Evolutionary conservation across 805 yeast genomes (phyloP).

Genomic region (Nakazawaea pomicola): DNA sequence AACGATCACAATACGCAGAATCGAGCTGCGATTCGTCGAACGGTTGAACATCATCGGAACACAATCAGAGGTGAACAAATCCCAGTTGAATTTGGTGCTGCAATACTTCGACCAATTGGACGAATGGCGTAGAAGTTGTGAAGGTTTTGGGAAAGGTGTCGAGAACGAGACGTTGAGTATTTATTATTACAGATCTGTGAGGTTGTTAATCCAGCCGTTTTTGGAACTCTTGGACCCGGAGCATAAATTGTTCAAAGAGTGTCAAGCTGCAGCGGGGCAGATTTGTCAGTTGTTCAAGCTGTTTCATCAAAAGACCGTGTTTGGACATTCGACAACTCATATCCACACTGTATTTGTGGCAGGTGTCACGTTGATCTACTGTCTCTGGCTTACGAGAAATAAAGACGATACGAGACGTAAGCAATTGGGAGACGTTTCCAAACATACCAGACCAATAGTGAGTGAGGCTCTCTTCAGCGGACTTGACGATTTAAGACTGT

Average conservation of each 20-base stretch:
- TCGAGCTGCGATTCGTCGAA: constrained; percentile 58
- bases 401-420: constrained; percentile 52
- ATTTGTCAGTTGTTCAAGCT: constrained; percentile 60
- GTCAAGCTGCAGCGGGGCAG: constrained; percentile 71
- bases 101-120: constrained; percentile 49
- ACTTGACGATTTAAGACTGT: constrained; percentile 59
- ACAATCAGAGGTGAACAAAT: constrained; percentile 22
- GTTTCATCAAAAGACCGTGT: constrained; percentile 56
- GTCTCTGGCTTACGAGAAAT: constrained; percentile 63
- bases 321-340: constrained; percentile 61
- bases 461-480: constrained; percentile 49
- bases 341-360: constrained; percentile 66
- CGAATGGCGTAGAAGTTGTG: constrained; percentile 52
- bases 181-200: constrained; percentile 55
- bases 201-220: constrained; percentile 60
- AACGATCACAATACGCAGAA: constrained; percentile 48
- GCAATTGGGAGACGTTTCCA: constrained; percentile 50
- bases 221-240: constrained; percentile 57
- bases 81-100: constrained; percentile 47
- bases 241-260: constrained; percentile 54
- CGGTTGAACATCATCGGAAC: constrained; percentile 35
- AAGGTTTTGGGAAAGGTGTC: constrained; percentile 39
- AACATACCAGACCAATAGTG: constrained; percentile 55
- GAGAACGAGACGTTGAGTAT: constrained; percentile 56
- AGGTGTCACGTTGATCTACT: constrained; percentile 62